Conservation (phyloP, 2,329 filamentous ascomycete species). For the Fusarium sp. region DNA sequence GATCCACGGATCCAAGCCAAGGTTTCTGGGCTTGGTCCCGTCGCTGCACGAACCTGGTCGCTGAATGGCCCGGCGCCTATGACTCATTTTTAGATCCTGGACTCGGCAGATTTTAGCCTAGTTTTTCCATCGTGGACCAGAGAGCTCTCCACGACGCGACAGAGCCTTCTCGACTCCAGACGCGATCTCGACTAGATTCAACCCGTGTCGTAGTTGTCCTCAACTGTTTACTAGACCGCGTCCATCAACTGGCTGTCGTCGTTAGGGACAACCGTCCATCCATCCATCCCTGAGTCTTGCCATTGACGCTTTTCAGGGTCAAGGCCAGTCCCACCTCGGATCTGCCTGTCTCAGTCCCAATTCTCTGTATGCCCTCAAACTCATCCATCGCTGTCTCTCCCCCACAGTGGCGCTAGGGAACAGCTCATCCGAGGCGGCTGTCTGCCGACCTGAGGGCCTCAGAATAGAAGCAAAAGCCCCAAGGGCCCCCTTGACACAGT, state of each 20-base stretch:
- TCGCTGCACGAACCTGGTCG: conserved; percentile 51
- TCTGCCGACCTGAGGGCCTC: conserved; percentile 25
- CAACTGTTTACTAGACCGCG: conserved; percentile 35
- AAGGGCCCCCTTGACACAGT: conserved; percentile 19
- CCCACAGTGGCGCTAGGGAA: conserved; percentile 11
- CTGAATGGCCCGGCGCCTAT: conserved; percentile 53
- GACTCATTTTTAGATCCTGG: conserved; percentile 53
- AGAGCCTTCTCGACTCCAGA: conserved; percentile 2
- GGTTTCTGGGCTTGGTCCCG: conserved; percentile 47
- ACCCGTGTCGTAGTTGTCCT: conserved; percentile 24
- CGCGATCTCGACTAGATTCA: conserved; percentile 5
- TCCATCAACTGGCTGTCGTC: conserved; percentile 24
- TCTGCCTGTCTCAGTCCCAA: conserved; percentile 17
- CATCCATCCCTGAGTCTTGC: background rate
- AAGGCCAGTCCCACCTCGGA: conserved; percentile 17
- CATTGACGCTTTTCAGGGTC: conserved; percentile 39
- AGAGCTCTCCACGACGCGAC: conserved; percentile 21
- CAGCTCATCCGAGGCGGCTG: conserved; percentile 22
- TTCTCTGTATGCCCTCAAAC: conserved; percentile 11
- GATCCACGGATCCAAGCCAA: conserved; percentile 35
- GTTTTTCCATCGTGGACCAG: background rate
- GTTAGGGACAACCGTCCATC: conserved; percentile 34
- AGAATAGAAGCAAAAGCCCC: conserved; percentile 39
- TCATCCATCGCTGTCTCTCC: background rate
- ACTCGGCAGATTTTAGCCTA: conserved; percentile 29